A percentile compares a stretch with the other conserved stretches of the same genome.
These are phyloP conservation scores for Hygrocybe punicea DNA, from an alignment of 768 basidiomycete genomes.

Conservation along the genomic window DNA sequence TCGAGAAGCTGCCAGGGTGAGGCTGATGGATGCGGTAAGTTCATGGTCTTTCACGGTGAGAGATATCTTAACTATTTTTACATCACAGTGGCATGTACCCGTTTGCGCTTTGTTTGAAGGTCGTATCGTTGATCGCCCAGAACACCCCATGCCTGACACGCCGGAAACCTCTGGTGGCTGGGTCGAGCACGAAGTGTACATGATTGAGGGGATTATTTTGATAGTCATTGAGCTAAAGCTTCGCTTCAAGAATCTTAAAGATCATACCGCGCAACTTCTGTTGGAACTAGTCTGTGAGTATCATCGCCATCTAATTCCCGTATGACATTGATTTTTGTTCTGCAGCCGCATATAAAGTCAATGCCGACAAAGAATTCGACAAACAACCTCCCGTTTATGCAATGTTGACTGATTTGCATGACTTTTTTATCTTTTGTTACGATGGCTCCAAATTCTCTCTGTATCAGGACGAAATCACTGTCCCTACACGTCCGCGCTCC, in stretches of 20 bases:
- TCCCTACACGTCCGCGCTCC: constrained; percentile 2
- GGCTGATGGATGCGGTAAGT: constrained; percentile 6
- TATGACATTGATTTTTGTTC: constrained; percentile 3
- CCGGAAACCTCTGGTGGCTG: constrained; percentile 6
- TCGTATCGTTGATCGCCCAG: constrained; percentile 3
- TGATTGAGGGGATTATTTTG: constrained; percentile 6
- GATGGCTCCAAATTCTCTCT: constrained; percentile 3
- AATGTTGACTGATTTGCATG: constrained; percentile 1
- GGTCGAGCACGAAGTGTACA: constrained; percentile 7
- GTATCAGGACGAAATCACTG: constrained; percentile 1
- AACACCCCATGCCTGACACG: constrained; percentile 4
- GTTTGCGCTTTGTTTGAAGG: constrained; percentile 5
- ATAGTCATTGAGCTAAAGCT: constrained; percentile 7
- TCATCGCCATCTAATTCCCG: neutral
- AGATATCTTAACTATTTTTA: constrained; percentile 2
- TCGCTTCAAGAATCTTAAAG: constrained; percentile 1
- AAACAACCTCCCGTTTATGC: constrained; percentile 4
- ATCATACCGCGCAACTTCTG: constrained; percentile 5
- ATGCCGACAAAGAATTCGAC: neutral
- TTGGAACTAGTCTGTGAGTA: constrained; percentile 6
- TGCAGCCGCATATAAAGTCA: constrained; percentile 3
- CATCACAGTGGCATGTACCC: constrained; percentile 8
- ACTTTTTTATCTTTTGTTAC: constrained; percentile 2
- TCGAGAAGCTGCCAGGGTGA: constrained; percentile 3
- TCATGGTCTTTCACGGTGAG: constrained; percentile 1